A percentile compares a stretch with the other conserved stretches of the same genome.
phyloP scores from a whole-genome alignment of 306 rosid species.

The Elaeagnus macrophylla region DNA sequence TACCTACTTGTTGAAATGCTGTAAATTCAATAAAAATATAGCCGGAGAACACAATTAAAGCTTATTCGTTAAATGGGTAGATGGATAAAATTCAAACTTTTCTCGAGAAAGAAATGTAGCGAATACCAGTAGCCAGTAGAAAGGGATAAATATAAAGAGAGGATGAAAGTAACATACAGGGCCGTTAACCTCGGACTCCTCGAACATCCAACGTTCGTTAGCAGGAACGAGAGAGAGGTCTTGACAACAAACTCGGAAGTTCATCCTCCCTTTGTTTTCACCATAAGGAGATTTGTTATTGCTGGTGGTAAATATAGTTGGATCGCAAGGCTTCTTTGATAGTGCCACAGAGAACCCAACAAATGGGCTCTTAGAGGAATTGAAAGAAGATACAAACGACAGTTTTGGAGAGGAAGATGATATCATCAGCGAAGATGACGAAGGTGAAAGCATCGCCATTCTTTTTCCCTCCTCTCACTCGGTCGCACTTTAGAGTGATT shows the following conservation, averaged over 20 bases:
- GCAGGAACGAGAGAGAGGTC: conserved; percentile 33
- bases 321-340: conserved; percentile 25
- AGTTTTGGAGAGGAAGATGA: conserved; percentile 20
- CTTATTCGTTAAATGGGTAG: too few species aligned
- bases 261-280: conserved; percentile 9
- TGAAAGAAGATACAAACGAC: conserved; percentile 14
- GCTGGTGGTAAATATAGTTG: conserved; percentile 13
- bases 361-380: conserved; percentile 26
- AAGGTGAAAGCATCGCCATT: conserved; percentile 26
- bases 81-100: too few species aligned
- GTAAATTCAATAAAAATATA: too few species aligned
- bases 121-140: too few species aligned
- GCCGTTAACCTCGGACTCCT: conserved; percentile 70
- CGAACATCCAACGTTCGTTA: conserved; percentile 64
- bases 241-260: conserved; percentile 36
- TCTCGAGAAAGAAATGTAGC: conserved; percentile 2
- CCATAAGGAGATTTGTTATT: conserved; percentile 5
- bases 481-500: background rate
- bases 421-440: conserved; percentile 34
- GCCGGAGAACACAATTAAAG: too few species aligned
- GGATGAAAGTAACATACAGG: conserved; percentile 39
- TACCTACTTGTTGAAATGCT: too few species aligned
- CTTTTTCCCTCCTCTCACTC: background rate
- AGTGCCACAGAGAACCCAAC: conserved; percentile 18
- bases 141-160: background rate